Evolutionary conservation across 176 grass and related monocot species (phyloP), one percentile per base, ranked within the genome.

Genomic region (Bromus sterilis): DNA sequence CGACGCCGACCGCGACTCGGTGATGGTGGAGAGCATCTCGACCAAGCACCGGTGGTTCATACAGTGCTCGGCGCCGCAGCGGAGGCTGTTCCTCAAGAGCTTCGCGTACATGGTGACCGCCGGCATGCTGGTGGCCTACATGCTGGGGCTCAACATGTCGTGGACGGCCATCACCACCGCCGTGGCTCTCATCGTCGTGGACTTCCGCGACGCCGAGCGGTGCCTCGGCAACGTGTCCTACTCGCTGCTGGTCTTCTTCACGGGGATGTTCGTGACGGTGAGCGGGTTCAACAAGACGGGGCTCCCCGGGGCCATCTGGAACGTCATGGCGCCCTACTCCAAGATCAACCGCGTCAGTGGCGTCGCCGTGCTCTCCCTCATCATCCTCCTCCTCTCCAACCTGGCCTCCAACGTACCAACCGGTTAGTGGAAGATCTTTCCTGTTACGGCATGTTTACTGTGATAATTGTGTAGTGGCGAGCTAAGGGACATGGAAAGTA

Each of bases 381-480:
- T 99, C 71, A 71, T 99, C 60, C 78, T 99, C 34, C 28, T 99
- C 41, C 92, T 99, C 79, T 99, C 96, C 74, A 99, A 99, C 78
- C 85, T 99, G 11, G 96, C 96, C 16, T 99, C 96, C 66, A 99
- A 99, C 49, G 96, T 99, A 12, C 96, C 96, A n/a, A 99, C 96
- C 4, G 96, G 96, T 98, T 16, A 73, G 69, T 49, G 26, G n/a
- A n/a, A 53, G 16, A 53, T 9, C 48, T 53, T 53, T 21, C 48
- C 21, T 21, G 48, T 53, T 53, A 53, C 18, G 18, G 18, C 48
- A 33, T 65, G 10, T 33, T 33, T 20, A 18, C 61, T 20, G 18
- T 15, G 34, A 34, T 20, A 11, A 35, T 35, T 3, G 65, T 1
- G 2, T 48, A 56, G 72, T 63, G 11, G 56, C 36, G 20, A 7